Evolutionary conservation across 192 early-diverging fungal species (phyloP).

Genomic region (Coemansia sp.): DNA sequence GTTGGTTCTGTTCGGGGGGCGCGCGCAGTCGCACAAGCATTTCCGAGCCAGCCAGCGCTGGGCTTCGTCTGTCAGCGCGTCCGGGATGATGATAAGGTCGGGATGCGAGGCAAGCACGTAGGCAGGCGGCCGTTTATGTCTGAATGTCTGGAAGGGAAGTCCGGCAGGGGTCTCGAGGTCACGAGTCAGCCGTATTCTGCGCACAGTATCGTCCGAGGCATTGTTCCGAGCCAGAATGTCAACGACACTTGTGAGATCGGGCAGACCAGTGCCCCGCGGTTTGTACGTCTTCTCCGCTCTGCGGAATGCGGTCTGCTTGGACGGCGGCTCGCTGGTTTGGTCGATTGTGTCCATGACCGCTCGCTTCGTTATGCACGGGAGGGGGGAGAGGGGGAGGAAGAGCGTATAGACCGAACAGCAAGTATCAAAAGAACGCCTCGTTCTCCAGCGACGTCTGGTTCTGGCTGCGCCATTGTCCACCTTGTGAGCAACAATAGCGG

Average conservation of each 20-base stretch:
- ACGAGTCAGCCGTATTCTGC: conserved; percentile 25
- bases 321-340: not conserved
- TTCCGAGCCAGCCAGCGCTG: conserved; percentile 70
- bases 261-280: conserved; percentile 43
- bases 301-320: conserved; percentile 68
- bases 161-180: conserved; percentile 25
- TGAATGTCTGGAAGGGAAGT: conserved; percentile 26
- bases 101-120: conserved; percentile 43
- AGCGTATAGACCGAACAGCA: not conserved
- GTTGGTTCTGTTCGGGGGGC: conserved; percentile 81
- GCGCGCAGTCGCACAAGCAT: conserved; percentile 74
- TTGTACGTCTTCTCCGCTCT: conserved; percentile 65
- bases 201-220: conserved; percentile 2
- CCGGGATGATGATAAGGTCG: conserved; percentile 80
- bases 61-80: conserved; percentile 67
- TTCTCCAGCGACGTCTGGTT: not conserved
- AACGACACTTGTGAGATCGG: conserved; percentile 57
- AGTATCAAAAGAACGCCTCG: not conserved
- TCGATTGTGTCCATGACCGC: conserved; percentile 5
- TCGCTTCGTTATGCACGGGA: not conserved
- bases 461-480: not conserved
- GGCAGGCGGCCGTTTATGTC: conserved; percentile 30
- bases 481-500: not conserved
- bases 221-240: conserved; percentile 46
- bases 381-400: not conserved